Base-by-base conservation (phyloP, 345 rosid genomes). In the Orychophragmus violaceus region DNA sequence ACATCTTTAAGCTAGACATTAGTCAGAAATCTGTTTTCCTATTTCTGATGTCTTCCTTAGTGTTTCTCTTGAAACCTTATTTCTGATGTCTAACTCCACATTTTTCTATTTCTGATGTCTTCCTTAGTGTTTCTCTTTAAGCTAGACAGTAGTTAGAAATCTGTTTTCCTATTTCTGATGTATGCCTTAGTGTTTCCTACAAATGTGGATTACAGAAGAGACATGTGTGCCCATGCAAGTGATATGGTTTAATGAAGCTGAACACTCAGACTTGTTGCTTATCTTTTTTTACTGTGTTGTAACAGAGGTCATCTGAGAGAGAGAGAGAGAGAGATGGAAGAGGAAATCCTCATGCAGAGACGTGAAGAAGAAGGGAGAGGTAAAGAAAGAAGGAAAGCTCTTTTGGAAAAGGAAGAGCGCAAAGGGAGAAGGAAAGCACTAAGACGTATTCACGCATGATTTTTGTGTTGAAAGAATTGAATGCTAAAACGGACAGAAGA, bases 381-480 rank as follows among this genome's bases (percentile, higher is more conserved):
- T 68, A 95, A 95, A 82, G 96, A 95, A 79, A 81, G 99, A 80
- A 89, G 99, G 80, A 95, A 91, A 74, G 99, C 91, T 69, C 96
- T 91, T 57, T 70, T 95, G 78, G 94, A 91, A 76, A 95, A 86
- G 85, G 99, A 95, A 82, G 99, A 91, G 72, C 99, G 99, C 30
- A 95, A 95, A 65, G 91, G 99, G n/a, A n/a, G 99, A 95, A 95
- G 87, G 99, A 95, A 79, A 91, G n/a, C n/a, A n/a, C n/a, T n/a
- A n/a, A n/a, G n/a, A n/a, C n/a, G n/a, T n/a, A n/a, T n/a, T n/a
- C n/a, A n/a, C n/a, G n/a, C n/a, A n/a, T n/a, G n/a, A n/a, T n/a
- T n/a, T n/a, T n/a, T n/a, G n/a, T n/a, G n/a, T n/a, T n/a, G n/a
- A n/a, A n/a, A n/a, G n/a, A n/a, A n/a, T n/a, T n/a, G n/a, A n/a